Evolutionary conservation across 129 eudicot genomes (phyloP), one percentile per base, ranked within the genome.

Genomic region (Pittosporum tobira): DNA sequence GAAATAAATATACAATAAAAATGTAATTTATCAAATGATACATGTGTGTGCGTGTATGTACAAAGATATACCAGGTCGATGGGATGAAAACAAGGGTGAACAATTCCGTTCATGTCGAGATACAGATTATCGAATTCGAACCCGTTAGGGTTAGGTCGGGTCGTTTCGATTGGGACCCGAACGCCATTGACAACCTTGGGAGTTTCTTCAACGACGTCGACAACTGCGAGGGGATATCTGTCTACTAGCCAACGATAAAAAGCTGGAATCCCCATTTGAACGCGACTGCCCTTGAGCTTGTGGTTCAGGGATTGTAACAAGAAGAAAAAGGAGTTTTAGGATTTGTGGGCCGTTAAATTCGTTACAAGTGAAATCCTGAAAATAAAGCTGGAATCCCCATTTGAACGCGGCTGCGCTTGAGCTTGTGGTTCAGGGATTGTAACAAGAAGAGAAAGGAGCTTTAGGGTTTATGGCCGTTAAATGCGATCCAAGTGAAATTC

Each of bases 31-130:
- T 20, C 8, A 6, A 13, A 29, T 4, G 19, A 12, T 26, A 16
- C 9, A 20, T 6, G 19, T 65, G 16, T 2, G 30, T 9, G 2
- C 10, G 30, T 15, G 45, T 11, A 25, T 23, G 22, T 48, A 47
- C 23, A 20, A 27, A 29, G n/a, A 15, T 9, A 22, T 63, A 75
- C 80, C 66, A 49, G 29, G 51, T 48, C 48, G 34, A 52, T 64
- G 23, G 80, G 80, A 43, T 71, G 71, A 38, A 71, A 71, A 24
- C 76, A 71, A 0, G 76, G 76, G 20, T 71, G 76, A 26, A 71
- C 57, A 5, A 71, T 71, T 14, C 71, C 76, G 23, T 71, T 71
- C 75, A 71, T 63, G 40, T 71, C 75, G n/a, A 71, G 64, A 20
- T 71, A 71, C n/a, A 71, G 70, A 42, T 71, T 63, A 31, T 71